Conservation (phyloP, 805 yeast genomes). For the Wickerhamiella slavikovae region DNA sequence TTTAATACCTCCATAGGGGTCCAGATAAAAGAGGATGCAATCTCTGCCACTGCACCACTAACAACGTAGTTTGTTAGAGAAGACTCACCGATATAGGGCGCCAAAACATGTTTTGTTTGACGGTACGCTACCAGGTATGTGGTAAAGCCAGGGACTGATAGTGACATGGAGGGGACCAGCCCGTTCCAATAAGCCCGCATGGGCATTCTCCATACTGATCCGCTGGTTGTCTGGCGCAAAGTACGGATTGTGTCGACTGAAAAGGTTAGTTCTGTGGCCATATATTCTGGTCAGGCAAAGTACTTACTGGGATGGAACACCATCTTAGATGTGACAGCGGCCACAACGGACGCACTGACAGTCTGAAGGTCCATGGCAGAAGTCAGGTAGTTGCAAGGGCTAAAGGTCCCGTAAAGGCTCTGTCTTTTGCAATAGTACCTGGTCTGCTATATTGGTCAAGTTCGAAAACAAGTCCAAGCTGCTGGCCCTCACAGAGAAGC, state of each 20-base stretch:
- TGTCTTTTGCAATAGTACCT: too few relatives aligned
- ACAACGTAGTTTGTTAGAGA: slow-evolving; percentile 18
- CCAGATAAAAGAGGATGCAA: slow-evolving; percentile 21
- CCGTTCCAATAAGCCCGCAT: slow-evolving; percentile 22
- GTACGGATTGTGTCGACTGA: slow-evolving; percentile 24
- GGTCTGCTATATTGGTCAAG: too few relatives aligned
- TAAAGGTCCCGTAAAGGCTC: too few relatives aligned
- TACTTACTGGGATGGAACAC: slow-evolving; percentile 21
- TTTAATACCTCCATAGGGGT: slow-evolving; percentile 28
- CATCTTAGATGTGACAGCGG: slow-evolving; percentile 19
- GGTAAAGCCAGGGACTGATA: slow-evolving; percentile 24
- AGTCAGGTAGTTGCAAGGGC: too few relatives aligned
- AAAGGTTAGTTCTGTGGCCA: background rate
- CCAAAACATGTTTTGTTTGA: slow-evolving; percentile 18
- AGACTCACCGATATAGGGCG: slow-evolving; percentile 18
- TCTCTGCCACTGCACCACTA: slow-evolving; percentile 22
- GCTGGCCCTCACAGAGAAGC: too few relatives aligned
- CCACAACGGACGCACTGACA: slow-evolving; percentile 21
- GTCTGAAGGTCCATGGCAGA: slow-evolving; percentile 20
- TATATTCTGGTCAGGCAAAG: background rate
- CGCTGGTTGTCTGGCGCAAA: slow-evolving; percentile 22
- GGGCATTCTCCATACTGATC: slow-evolving; percentile 19
- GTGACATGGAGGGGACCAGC: slow-evolving; percentile 18
- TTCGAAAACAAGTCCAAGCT: too few relatives aligned
- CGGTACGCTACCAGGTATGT: slow-evolving; percentile 22